Evolutionary conservation across 179 eudicot species (phyloP), one percentile per base, ranked within the genome.

Genomic region (Spergularia azorica): DNA sequence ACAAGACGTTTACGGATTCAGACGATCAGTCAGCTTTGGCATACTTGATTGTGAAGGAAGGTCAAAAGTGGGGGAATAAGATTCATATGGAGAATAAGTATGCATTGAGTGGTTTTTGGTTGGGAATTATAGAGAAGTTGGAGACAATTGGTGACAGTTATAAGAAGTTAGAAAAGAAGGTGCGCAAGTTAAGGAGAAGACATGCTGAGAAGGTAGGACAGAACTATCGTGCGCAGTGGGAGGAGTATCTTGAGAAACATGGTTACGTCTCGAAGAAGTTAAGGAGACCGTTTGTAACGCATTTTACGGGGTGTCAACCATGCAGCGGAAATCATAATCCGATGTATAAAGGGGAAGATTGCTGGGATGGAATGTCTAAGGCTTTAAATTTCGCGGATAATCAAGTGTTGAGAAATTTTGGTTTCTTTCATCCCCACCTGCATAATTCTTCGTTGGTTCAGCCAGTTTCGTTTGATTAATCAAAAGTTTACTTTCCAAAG

Each of bases 371-470:
- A 16, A 85, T 92, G 88, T 76, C 70, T 54, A 86, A 63, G 43
- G 93, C 89, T 3, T 82, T 90, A 41, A 90, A 89, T 73, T 92
- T 90, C 54, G 95, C 92, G 0, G 93, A 92, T 83, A 83, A 91
- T 87, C 96, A 89, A 64, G 97, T 91, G 77, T 76, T 92, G 2
- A 72, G 90, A 12, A 85, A 75, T 57, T 91, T 74, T 52, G 97
- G 97, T 3, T 92, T 80, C 59, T 73, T 76, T 77, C 89, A 82
- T 76, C 85, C 85, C 54, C 79, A 86, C 72, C 46, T 88, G 15
- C 67, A 7, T n/a, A 77, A 88, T 11, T 38, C 84, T 6, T 71
- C 90, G 0, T 54, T 20, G 11, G 88, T 88, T 4, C 32, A 71
- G 12, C 90, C 91, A 0, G 2, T 88, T 74, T 63, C 82, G 6